Evolutionary conservation across 192 early-diverging fungal species (phyloP).

Genomic region (Rhizophlyctis rosea): DNA sequence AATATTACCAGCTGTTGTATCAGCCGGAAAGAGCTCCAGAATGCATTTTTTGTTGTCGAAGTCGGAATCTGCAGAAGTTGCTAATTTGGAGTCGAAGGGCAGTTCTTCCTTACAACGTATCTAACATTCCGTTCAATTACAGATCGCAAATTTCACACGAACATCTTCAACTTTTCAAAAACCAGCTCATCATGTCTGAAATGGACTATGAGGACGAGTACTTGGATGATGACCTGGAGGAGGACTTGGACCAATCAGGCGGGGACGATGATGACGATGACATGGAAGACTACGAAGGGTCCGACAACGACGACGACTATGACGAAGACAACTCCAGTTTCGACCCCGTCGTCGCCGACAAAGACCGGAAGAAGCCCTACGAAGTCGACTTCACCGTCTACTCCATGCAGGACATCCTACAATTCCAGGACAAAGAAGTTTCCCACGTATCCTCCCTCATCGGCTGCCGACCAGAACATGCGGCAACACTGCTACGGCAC

Average conservation of each 20-base stretch:
- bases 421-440: constrained; percentile 63
- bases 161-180: too few species aligned
- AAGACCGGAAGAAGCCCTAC: constrained; percentile 61
- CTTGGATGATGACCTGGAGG: constrained; percentile 5
- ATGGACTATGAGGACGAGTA: constrained; percentile 29
- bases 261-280: constrained; percentile 20
- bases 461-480: constrained; percentile 62
- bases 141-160: too few species aligned
- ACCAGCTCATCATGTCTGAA: constrained; percentile 23
- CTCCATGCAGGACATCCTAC: constrained; percentile 55
- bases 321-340: constrained; percentile 56
- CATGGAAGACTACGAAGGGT: constrained; percentile 33
- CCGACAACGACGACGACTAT: constrained; percentile 44
- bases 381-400: constrained; percentile 73
- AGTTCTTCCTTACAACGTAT: too few species aligned
- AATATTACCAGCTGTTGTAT: too few species aligned
- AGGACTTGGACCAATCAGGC: constrained; percentile 9
- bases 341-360: constrained; percentile 55
- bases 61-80: too few species aligned
- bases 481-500: constrained; percentile 71
- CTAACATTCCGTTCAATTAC: too few species aligned
- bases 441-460: constrained; percentile 71
- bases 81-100: too few species aligned
- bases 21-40: too few species aligned
- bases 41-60: too few species aligned